These are phyloP conservation scores for Silene latifolia DNA, from an alignment of 148 eudicot genomes.

Conservation along the genomic window DNA sequence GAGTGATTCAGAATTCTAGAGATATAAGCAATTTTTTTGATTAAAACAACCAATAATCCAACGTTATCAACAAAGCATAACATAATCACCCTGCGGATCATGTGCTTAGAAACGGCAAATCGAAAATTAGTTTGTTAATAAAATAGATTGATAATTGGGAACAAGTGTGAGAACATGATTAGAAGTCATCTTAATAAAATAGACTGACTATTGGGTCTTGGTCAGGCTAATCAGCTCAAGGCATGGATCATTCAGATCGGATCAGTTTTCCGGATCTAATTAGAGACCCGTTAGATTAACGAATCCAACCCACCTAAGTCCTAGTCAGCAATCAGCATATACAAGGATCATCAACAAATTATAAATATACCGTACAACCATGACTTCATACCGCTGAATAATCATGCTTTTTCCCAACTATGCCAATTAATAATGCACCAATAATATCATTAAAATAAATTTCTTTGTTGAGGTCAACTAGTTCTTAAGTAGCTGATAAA, in stretches of 20 bases:
- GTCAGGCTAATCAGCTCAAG: neutral
- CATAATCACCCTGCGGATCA: neutral
- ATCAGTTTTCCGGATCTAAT: neutral
- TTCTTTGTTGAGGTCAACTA: slow-evolving; percentile 7
- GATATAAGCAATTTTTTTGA: slow-evolving; percentile 12
- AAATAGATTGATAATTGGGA: neutral
- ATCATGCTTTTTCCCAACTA: neutral
- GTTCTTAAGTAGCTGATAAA: slow-evolving; percentile 7
- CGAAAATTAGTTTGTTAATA: neutral
- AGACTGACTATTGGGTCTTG: neutral
- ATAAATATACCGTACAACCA: slow-evolving; percentile 2
- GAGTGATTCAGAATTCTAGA: slow-evolving; percentile 7
- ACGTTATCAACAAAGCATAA: slow-evolving; percentile 9
- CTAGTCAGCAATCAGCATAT: slow-evolving; percentile 14
- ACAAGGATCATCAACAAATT: neutral
- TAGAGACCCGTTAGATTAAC: neutral
- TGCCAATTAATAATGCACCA: slow-evolving; percentile 13
- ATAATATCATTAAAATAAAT: neutral
- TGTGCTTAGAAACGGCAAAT: neutral
- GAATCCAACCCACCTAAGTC: neutral
- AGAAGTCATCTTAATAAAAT: neutral
- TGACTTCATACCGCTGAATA: neutral
- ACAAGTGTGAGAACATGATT: neutral
- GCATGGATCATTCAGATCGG: no score
- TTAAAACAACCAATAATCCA: slow-evolving; percentile 1